A percentile compares a stretch with the other conserved stretches of the same genome.
phyloP scores from a whole-genome alignment of 1,139 yeast genomes.

The Sugiyamaella japonica region DNA sequence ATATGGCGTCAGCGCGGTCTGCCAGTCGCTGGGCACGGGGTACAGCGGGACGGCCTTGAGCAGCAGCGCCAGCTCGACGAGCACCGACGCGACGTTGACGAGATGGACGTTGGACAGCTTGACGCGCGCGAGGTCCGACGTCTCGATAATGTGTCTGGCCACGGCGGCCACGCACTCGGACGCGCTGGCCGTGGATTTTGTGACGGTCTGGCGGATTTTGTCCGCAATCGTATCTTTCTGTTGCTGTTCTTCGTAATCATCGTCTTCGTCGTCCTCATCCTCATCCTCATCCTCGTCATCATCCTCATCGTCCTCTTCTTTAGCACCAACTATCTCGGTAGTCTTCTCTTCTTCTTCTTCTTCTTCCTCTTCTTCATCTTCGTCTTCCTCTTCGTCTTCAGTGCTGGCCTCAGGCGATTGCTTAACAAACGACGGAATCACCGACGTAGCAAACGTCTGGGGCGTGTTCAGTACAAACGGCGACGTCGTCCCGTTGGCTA shows the following conservation, averaged over 20 bases:
- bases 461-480: conserved; percentile 13
- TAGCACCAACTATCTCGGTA: neutral
- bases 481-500: conserved; percentile 7
- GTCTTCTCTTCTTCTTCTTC: conserved; percentile 18
- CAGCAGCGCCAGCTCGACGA: conserved; percentile 26
- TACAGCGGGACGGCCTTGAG: conserved; percentile 17
- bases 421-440: neutral
- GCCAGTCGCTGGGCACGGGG: conserved; percentile 20
- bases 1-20: conserved; percentile 36
- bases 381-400: conserved; percentile 16
- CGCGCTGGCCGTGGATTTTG: conserved; percentile 1
- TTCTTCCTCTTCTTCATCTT: conserved; percentile 21
- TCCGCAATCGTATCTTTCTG: conserved; percentile 13
- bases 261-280: conserved; percentile 21
- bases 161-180: conserved; percentile 19
- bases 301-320: conserved; percentile 17
- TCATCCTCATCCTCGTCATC: conserved; percentile 15
- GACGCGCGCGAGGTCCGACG: conserved; percentile 23
- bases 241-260: conserved; percentile 24
- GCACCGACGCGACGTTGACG: conserved; percentile 23
- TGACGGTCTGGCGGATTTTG: neutral
- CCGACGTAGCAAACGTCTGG: conserved; percentile 5
- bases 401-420: conserved; percentile 3
- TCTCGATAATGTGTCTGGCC: conserved; percentile 16
- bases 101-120: conserved; percentile 26